Evolutionary conservation across 2,329 filamentous ascomycete genomes (phyloP), one percentile per base, ranked within the genome.

Genomic region (Pezicula neosporulosa): DNA sequence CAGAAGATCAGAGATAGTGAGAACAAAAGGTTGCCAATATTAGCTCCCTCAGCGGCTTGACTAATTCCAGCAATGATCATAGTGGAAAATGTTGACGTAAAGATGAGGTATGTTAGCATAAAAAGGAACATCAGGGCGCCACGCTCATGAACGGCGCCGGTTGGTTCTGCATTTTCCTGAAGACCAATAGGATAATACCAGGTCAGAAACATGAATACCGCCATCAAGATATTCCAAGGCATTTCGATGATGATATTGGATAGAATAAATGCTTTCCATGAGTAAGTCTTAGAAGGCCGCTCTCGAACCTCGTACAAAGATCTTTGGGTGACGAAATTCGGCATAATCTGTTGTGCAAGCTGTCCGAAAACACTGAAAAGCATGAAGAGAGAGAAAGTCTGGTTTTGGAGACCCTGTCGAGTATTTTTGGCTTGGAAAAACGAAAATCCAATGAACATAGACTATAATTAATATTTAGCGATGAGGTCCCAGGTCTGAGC

Each of bases 161-260:
- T 81, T 1, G 74, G 74, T 16, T 76, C 71, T 3, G 87, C 87
- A 63, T 92, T 91, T 56, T 73, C 70, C 67, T 89, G 82, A 8
- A 92, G 78, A 3, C 88, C 88, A 48, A 95, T 81, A 1, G 90
- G 89, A 66, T 91, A 96, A 75, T 95, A 96, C 81, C 87, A 92
- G 66, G 77, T 84, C 62, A 89, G 78, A 74, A 76, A 95, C 74
- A 91, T 86, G 60, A 94, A 71, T 19, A 85, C 76, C 1, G 82
- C 81, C 77, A 89, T 86, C 42, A 93, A 70, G 18, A 41, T n/a
- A 66, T 94, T 89, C 83, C 88, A 96, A 0, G 90, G 89, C 4
- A 96, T 74, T 68, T 96, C 91, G 52, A 92, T 89, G 33, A 90
- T 72, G 57, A 95, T 87, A 37, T 87, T 83, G 52, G 87, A 87